phyloP scores from a whole-genome alignment of 257 asterid species.

The Striga asiatica region DNA sequence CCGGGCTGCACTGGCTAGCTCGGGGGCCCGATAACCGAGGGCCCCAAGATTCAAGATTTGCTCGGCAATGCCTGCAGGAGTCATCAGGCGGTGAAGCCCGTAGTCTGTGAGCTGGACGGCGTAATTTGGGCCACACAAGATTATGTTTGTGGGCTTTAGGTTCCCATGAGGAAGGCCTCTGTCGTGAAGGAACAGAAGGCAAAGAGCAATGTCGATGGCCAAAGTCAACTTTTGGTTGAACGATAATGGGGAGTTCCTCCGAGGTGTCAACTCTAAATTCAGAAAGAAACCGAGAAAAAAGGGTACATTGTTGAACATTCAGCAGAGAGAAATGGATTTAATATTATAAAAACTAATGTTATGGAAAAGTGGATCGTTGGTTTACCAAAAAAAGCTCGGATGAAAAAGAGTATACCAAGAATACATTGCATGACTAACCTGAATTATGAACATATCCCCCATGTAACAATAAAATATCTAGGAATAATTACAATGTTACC shows the following conservation, averaged over 20 bases:
- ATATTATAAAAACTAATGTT: too few species aligned
- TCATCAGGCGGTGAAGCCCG: constrained; percentile 93
- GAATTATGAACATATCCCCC: too few species aligned
- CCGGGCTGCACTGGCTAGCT: constrained; percentile 56
- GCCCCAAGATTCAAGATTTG: constrained; percentile 89
- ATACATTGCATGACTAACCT: background rate
- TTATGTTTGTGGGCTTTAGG: constrained; percentile 84
- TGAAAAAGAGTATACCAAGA: background rate
- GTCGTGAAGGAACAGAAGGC: constrained; percentile 73
- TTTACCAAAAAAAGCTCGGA: background rate
- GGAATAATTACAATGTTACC: background rate
- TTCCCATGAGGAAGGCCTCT: constrained; percentile 86
- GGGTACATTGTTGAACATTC: background rate
- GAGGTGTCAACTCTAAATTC: constrained; percentile 73
- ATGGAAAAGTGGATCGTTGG: too few species aligned
- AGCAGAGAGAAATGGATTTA: background rate
- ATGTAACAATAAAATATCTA: too few species aligned
- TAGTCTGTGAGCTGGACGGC: constrained; percentile 61
- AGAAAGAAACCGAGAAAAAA: background rate
- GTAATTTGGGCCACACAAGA: constrained; percentile 53
- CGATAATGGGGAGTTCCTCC: constrained; percentile 77
- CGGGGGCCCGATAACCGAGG: constrained; percentile 88
- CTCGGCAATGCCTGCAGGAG: constrained; percentile 77
- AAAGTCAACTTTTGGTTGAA: constrained; percentile 69
- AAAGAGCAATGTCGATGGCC: constrained; percentile 67